Conservation (phyloP, 108 stramenopile genomes). For the Discostella stelligeroides region DNA sequence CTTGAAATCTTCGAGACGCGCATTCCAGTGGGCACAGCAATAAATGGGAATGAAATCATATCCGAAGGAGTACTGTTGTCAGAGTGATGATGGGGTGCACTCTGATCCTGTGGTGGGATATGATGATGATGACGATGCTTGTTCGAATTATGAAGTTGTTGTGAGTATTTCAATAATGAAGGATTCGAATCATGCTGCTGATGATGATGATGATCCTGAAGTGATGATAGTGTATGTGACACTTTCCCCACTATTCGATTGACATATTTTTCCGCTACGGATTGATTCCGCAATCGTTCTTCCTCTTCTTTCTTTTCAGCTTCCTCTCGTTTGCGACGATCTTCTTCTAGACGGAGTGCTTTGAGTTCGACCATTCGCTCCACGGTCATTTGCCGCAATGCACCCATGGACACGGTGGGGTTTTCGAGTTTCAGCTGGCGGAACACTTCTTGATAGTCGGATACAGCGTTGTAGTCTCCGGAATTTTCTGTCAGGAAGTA, state of each 20-base stretch:
- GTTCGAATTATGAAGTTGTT: background rate
- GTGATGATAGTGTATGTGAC: too few species aligned
- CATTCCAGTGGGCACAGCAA: too few species aligned
- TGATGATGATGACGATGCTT: too few species aligned
- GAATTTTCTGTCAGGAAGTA: background rate
- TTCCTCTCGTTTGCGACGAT: background rate
- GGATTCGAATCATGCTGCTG: background rate
- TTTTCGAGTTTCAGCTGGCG: slow-evolving; percentile 29
- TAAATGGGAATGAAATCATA: too few species aligned
- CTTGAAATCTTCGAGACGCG: too few species aligned
- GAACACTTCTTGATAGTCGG: slow-evolving; percentile 39
- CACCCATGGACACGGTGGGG: slow-evolving; percentile 21
- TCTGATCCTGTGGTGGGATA: too few species aligned
- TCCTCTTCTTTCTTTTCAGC: slow-evolving; percentile 10
- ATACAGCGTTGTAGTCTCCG: background rate
- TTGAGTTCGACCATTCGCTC: slow-evolving; percentile 21
- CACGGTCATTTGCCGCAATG: slow-evolving; percentile 38
- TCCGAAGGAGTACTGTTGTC: too few species aligned
- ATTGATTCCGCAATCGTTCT: slow-evolving; percentile 3
- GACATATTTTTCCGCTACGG: background rate
- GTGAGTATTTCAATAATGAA: too few species aligned
- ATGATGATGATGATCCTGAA: too few species aligned
- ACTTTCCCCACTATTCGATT: background rate
- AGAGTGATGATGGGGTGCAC: too few species aligned
- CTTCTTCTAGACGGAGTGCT: slow-evolving; percentile 8